phyloP scores from a whole-genome alignment of 1,139 yeast genomes.

The Diutina ranongensis region DNA sequence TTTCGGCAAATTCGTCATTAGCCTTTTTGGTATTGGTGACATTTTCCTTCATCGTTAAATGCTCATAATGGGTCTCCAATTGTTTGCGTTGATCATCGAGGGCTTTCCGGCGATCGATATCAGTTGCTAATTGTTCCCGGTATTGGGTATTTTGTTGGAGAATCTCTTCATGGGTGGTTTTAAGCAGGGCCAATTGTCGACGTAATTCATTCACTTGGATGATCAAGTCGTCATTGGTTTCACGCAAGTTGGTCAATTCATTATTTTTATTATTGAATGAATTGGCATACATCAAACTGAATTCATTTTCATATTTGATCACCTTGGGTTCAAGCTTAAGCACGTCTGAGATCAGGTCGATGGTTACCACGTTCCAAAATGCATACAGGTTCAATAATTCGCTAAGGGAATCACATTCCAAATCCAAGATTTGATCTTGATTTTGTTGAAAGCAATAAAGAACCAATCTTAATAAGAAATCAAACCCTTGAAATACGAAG shows the following conservation, averaged over 20 bases:
- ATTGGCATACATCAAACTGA: conserved; percentile 29
- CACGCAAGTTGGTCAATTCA: conserved; percentile 29
- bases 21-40: conserved; percentile 35
- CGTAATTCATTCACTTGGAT: conserved; percentile 19
- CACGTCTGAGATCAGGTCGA: conserved; percentile 12
- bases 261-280: conserved; percentile 27
- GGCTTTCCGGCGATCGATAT: background rate
- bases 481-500: conserved; percentile 31
- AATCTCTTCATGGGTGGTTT: conserved; percentile 29
- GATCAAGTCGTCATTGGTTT: conserved; percentile 24
- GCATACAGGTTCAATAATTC: conserved; percentile 16
- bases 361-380: conserved; percentile 13
- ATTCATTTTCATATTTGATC: conserved; percentile 35
- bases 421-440: conserved; percentile 12
- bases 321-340: conserved; percentile 17
- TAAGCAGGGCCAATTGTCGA: conserved; percentile 21
- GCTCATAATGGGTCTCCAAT: conserved; percentile 22
- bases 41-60: conserved; percentile 35
- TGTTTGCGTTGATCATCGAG: conserved; percentile 8
- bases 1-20: conserved; percentile 27
- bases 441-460: conserved; percentile 16
- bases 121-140: conserved; percentile 14
- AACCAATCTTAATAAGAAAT: conserved; percentile 21
- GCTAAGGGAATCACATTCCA: conserved; percentile 22
- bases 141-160: conserved; percentile 24